Conservation (phyloP, 2,329 filamentous ascomycete species). For the Didymella pinodella region DNA sequence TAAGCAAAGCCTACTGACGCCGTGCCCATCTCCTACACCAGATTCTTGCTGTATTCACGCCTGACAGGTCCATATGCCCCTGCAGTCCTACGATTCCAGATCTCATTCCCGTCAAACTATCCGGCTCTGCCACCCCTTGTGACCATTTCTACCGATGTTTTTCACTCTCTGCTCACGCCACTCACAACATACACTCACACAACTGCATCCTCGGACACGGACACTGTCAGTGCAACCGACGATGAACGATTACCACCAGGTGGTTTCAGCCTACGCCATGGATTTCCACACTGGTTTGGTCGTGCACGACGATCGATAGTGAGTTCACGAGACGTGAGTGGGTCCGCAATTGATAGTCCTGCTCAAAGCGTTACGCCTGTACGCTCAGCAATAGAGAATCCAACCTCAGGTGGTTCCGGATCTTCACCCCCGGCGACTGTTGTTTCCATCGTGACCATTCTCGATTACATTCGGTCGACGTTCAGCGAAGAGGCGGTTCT, state of each 20-base stretch:
- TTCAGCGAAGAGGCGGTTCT: conserved; percentile 82
- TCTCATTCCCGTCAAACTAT: conserved; percentile 84
- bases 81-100: conserved; percentile 86
- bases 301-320: conserved; percentile 41
- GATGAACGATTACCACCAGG: conserved; percentile 85
- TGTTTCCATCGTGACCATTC: conserved; percentile 61
- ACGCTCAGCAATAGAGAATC: conserved; percentile 21
- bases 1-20: conserved; percentile 20
- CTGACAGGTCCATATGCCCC: conserved; percentile 82
- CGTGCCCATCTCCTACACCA: conserved; percentile 16
- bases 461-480: conserved; percentile 81
- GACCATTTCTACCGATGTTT: conserved; percentile 90
- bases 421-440: conserved; percentile 16
- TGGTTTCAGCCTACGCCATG: conserved; percentile 87
- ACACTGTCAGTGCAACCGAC: conserved; percentile 83
- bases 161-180: conserved; percentile 91
- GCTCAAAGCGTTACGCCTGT: conserved; percentile 30
- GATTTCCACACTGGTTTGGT: conserved; percentile 89
- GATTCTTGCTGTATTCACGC: conserved; percentile 37
- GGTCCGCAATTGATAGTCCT: conserved; percentile 36
- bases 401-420: conserved; percentile 17
- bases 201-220: conserved; percentile 74
- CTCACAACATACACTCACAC: conserved; percentile 95
- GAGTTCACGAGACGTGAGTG: conserved; percentile 46
- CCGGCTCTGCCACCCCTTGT: conserved; percentile 82